phyloP scores from a whole-genome alignment of 176 grass and related monocot genomes.

The Aegilops bicornis region DNA sequence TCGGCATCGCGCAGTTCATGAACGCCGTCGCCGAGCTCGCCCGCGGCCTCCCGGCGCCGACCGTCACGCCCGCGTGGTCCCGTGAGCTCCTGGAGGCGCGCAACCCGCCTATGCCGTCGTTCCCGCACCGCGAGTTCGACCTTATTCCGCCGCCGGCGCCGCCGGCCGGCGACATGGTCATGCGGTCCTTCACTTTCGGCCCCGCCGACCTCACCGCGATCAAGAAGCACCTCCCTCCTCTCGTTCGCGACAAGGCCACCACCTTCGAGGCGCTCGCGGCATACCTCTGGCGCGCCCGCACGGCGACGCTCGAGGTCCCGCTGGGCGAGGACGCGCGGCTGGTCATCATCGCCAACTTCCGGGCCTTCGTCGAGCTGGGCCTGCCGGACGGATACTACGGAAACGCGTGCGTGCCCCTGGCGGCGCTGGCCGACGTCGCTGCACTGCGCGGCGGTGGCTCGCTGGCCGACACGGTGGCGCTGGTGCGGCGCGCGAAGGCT shows the following conservation, averaged over 20 bases:
- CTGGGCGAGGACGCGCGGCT: background rate
- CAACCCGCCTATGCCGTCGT: slow-evolving; percentile 12
- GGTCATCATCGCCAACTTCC: slow-evolving; percentile 4
- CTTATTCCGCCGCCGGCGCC: background rate
- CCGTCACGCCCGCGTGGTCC: slow-evolving; percentile 19
- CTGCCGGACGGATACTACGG: slow-evolving; percentile 48
- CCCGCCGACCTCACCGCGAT: background rate
- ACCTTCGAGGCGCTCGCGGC: slow-evolving; percentile 38
- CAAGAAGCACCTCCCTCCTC: background rate
- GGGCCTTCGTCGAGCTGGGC: background rate
- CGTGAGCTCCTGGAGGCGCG: slow-evolving; percentile 52
- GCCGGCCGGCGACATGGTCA: background rate
- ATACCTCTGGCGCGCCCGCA: slow-evolving; percentile 28
- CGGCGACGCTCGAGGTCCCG: slow-evolving; percentile 3
- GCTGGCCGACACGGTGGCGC: slow-evolving; percentile 13
- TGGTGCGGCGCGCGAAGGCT: slow-evolving; percentile 32
- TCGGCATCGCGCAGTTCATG: slow-evolving; percentile 44
- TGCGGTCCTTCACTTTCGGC: slow-evolving; percentile 27
- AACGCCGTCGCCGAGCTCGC: slow-evolving; percentile 27
- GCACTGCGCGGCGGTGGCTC: background rate
- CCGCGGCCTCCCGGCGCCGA: background rate
- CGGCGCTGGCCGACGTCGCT: background rate
- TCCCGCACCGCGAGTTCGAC: slow-evolving; percentile 44
- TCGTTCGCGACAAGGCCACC: background rate
- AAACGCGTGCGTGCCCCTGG: slow-evolving; percentile 28